Evolutionary conservation across 2,329 filamentous ascomycete species (phyloP), one percentile per base, ranked within the genome.

Genomic region (Colletotrichum sp.): DNA sequence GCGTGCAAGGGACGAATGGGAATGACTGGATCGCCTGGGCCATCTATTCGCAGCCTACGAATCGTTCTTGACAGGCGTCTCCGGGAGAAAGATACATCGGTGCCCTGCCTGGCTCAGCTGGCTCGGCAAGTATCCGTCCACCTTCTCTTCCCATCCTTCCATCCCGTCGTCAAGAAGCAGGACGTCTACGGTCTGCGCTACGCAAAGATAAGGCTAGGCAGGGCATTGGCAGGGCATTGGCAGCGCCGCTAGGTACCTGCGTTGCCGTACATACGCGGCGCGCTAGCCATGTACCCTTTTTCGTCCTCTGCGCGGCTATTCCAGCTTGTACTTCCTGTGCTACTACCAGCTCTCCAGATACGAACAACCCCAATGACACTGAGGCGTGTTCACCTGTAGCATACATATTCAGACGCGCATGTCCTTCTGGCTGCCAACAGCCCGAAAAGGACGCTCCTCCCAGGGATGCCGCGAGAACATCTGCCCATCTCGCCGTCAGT

Each of bases 1-100:
- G 73, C 73, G 73, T 76, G 73, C 70, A 76, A 73, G 73, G 73
- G 72, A 21, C 63, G 36, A 63, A 76, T 64, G 64, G 64, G 44
- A 65, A 73, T 73, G 70, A 73, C 63, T 76, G 73, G 70, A 68
- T 72, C 62, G 55, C 55, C 72, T 67, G 69, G 68, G 62, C 44
- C 39, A 68, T 68, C 60, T 30, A 65, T 24, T 44, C 55, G 63
- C 39, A 62, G 57, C 44, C 44, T 68, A 55, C 65, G 44, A 68
- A 55, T 65, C 9, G 63, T 24, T 36, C n/a, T 49, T 49, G 36
- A 44, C 63, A 65, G 34, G 63, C 34, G 21, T 24, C 21, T 15
- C 24, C 34, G 34, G 12, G 21, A 32, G n/a, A 49, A 26, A 60
- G 68, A 69, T 68, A 76, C 73, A 15, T 49, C 12, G 26, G 30